A percentile compares a stretch with the other conserved stretches of the same genome.
phyloP scores from a whole-genome alignment of 352 stramenopile species.

The Phytophthora sojae region DNA sequence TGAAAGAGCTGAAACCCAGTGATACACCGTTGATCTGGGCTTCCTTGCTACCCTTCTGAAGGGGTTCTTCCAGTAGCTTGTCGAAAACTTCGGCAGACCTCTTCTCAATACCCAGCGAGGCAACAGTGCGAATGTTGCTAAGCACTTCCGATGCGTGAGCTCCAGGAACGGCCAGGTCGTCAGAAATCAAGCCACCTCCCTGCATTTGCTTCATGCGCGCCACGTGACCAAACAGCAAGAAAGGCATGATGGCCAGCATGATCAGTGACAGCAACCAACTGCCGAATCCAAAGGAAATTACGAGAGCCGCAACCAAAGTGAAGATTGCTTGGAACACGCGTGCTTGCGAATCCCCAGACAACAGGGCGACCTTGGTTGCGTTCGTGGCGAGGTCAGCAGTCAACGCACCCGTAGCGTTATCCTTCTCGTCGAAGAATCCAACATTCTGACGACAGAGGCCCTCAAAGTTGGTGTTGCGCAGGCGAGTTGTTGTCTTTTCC shows the following conservation, averaged over 20 bases:
- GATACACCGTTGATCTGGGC: constrained; percentile 47
- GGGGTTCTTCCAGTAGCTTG: constrained; percentile 31
- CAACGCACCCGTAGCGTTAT: constrained; percentile 64
- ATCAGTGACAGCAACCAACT: constrained; percentile 50
- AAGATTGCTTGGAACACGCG: constrained; percentile 52
- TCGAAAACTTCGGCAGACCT: constrained; percentile 33
- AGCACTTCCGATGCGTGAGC: constrained; percentile 56
- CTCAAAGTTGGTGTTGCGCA: constrained; percentile 55
- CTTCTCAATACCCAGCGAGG: constrained; percentile 45
- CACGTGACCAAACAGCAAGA: not conserved
- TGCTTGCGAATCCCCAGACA: constrained; percentile 55
- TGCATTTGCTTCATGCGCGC: constrained; percentile 30
- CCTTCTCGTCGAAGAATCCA: constrained; percentile 76
- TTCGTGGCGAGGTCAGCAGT: constrained; percentile 62
- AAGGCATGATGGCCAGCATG: constrained; percentile 3
- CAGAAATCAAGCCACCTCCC: constrained; percentile 14
- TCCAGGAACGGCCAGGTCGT: constrained; percentile 37
- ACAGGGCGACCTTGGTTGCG: constrained; percentile 47
- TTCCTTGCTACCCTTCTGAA: constrained; percentile 39
- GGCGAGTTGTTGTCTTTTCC: constrained; percentile 52
- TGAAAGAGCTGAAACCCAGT: constrained; percentile 76
- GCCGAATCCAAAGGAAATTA: constrained; percentile 69
- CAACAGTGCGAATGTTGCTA: constrained; percentile 53
- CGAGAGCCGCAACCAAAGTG: constrained; percentile 52
- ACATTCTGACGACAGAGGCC: constrained; percentile 52